phyloP scores from a whole-genome alignment of 768 basidiomycete species.

The Lyophyllum shimeji region DNA sequence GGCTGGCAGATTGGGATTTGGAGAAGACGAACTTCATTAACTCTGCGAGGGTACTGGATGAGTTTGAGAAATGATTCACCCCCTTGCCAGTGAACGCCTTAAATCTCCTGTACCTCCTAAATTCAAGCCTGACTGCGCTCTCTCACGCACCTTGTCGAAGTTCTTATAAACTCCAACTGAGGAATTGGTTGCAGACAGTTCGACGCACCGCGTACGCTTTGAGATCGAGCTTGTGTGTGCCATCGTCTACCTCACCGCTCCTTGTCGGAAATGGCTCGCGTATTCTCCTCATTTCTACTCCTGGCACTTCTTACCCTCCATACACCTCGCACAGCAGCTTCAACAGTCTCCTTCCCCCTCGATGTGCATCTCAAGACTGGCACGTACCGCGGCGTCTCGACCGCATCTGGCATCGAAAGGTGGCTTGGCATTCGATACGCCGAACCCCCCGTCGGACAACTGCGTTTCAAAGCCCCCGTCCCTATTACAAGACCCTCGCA shows the following conservation, averaged over 20 bases:
- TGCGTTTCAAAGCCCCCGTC: constrained; percentile 59
- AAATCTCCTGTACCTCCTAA: too few relatives aligned
- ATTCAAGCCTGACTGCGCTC: too few relatives aligned
- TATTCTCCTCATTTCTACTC: not conserved
- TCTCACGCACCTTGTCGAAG: too few relatives aligned
- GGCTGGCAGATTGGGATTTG: constrained; percentile 37
- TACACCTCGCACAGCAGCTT: not conserved
- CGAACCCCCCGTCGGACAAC: constrained; percentile 49
- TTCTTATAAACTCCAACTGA: not conserved
- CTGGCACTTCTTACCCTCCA: not conserved
- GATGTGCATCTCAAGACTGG: constrained; percentile 43
- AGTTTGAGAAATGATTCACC: constrained; percentile 43
- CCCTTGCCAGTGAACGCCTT: too few relatives aligned
- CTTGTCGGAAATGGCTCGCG: not conserved
- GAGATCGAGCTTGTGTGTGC: too few relatives aligned
- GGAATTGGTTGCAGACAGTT: not conserved
- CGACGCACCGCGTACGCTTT: not conserved
- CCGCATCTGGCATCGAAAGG: constrained; percentile 44
- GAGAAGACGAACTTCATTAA: constrained; percentile 44
- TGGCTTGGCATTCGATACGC: constrained; percentile 68
- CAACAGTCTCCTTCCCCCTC: constrained; percentile 21
- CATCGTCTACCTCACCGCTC: not conserved
- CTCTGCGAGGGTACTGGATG: constrained; percentile 35
- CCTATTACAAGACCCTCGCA: constrained; percentile 31
- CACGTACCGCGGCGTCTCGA: constrained; percentile 44